A percentile compares a stretch with the other conserved stretches of the same genome.
phyloP scores from a whole-genome alignment of 169 alveolate genomes.

The Plasmodium relictum region DNA sequence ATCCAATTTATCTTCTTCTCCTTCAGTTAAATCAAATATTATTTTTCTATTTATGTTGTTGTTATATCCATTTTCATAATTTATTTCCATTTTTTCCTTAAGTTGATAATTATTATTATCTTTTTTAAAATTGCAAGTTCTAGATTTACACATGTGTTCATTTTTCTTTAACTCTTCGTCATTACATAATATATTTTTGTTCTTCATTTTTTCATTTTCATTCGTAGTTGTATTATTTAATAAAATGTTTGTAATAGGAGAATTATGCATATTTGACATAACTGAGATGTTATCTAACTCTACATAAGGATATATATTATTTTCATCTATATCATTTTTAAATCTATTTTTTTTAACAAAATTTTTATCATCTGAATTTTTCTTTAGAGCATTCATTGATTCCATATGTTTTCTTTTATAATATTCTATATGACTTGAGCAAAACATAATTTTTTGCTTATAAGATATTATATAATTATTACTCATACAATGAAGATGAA shows the following conservation, averaged over 20 bases:
- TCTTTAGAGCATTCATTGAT: neutral
- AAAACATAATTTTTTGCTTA: constrained; percentile 38
- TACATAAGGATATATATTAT: neutral
- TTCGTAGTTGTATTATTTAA: too few species aligned
- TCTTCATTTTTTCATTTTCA: neutral
- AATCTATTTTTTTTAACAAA: neutral
- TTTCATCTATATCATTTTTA: too few species aligned
- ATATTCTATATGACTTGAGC: constrained; percentile 36
- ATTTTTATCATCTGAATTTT: neutral
- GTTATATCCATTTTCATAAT: constrained; percentile 6
- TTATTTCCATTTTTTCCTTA: neutral
- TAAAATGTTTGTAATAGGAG: too few species aligned
- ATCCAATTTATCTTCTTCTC: neutral
- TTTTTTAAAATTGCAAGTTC: neutral
- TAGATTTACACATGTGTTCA: neutral
- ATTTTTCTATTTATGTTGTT: neutral
- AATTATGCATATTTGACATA: too few species aligned
- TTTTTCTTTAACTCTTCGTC: neutral
- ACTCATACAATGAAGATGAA: constrained; percentile 58
- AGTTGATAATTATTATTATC: too few species aligned
- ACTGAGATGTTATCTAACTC: neutral
- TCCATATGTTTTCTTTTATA: constrained; percentile 49
- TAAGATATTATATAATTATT: constrained; percentile 34
- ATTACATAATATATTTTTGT: neutral
- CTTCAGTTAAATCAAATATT: constrained; percentile 35